These are phyloP conservation scores for Rutidosis leptorrhynchoides DNA, from an alignment of 129 eudicot species.

Conservation along the genomic window DNA sequence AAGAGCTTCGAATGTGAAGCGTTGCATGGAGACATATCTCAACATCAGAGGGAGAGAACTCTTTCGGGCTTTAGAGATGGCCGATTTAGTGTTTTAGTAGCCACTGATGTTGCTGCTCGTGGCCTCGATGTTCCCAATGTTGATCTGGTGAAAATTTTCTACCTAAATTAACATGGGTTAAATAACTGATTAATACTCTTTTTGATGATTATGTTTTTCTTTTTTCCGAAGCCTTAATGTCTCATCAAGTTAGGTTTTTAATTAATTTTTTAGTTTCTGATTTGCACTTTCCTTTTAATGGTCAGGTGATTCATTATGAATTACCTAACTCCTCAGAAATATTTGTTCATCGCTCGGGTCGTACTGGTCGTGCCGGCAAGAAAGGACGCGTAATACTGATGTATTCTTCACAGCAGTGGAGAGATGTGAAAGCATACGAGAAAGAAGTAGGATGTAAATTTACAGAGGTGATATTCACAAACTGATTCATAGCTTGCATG, in stretches of 20 bases:
- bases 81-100: conserved; percentile 62
- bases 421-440: conserved; percentile 70
- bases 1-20: conserved; percentile 67
- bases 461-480: conserved; percentile 41
- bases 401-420: conserved; percentile 51
- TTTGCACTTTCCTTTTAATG: background rate
- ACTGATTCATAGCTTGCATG: background rate
- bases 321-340: conserved; percentile 75
- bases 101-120: conserved; percentile 99
- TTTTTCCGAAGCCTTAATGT: too few species aligned
- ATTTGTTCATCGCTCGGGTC: conserved; percentile 91
- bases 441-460: conserved; percentile 85
- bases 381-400: conserved; percentile 82
- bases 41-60: conserved; percentile 88
- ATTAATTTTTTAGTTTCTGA: background rate
- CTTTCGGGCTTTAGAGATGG: conserved; percentile 78
- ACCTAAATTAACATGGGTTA: background rate
- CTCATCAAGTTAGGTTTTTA: background rate
- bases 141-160: conserved; percentile 64
- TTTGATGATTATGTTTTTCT: too few species aligned
- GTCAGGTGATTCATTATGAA: conserved; percentile 79
- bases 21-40: conserved; percentile 91
- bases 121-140: conserved; percentile 98
- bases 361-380: conserved; percentile 98
- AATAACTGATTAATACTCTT: background rate